phyloP scores from a whole-genome alignment of 169 alveolate species.

The Plasmodium gallinaceum region DNA sequence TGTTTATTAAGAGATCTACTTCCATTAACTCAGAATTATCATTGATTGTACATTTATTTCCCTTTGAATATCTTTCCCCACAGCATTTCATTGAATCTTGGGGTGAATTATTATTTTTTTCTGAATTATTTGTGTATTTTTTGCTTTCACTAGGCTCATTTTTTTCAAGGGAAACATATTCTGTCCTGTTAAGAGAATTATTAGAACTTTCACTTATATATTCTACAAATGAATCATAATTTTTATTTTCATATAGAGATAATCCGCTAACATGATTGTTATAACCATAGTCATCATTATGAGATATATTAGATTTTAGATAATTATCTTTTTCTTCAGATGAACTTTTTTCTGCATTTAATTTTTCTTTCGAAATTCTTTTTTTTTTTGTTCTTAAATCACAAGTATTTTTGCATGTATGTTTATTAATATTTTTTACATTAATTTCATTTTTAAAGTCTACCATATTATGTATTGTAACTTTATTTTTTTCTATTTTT shows the following conservation, averaged over 20 bases:
- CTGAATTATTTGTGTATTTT: slow-evolving; percentile 12
- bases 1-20: slow-evolving; percentile 32
- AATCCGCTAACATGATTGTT: not conserved
- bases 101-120: not conserved
- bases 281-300: slow-evolving; percentile 10
- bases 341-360: slow-evolving; percentile 11
- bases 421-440: slow-evolving; percentile 3
- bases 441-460: slow-evolving; percentile 3
- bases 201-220: slow-evolving; percentile 18
- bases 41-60: slow-evolving; percentile 1
- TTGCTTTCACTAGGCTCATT: slow-evolving; percentile 1
- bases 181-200: not conserved
- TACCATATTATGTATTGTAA: not conserved
- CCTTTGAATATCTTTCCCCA: slow-evolving; percentile 10
- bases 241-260: not conserved
- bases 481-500: slow-evolving; percentile 5
- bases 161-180: not conserved
- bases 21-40: slow-evolving; percentile 37
- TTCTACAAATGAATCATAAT: slow-evolving; percentile 20
- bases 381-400: not conserved
- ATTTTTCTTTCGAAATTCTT: slow-evolving; percentile 1
- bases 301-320: not conserved
- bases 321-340: slow-evolving; percentile 1
- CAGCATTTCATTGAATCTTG: not conserved
- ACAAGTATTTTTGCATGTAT: not conserved